A percentile compares a stretch with the other conserved stretches of the same genome.
Evolutionary conservation across 2,329 filamentous ascomycete genomes (phyloP).

Genomic region (Ceratocystis alfenasii): DNA sequence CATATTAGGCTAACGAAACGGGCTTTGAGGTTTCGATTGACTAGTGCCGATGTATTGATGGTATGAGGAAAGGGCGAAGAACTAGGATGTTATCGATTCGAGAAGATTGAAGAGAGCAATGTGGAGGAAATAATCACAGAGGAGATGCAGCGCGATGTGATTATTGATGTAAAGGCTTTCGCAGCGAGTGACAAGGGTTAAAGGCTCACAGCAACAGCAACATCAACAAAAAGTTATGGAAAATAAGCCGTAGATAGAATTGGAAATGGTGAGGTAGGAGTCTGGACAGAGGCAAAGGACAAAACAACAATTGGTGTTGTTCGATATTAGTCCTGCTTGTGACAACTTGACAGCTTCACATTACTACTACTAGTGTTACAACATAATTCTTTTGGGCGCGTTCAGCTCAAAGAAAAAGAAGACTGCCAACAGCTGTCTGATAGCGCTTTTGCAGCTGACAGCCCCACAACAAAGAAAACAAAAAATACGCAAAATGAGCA

Average conservation of each 20-base stretch:
- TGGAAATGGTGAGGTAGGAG: not conserved
- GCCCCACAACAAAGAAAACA: constrained; percentile 28
- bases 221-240: not conserved
- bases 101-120: not conserved
- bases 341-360: constrained; percentile 10
- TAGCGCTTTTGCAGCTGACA: not conserved
- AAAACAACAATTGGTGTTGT: not conserved
- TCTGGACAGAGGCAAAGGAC: not conserved
- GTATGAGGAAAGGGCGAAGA: not conserved
- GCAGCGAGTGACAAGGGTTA: not conserved
- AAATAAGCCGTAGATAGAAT: not conserved
- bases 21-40: not conserved
- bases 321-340: not conserved
- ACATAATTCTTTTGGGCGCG: constrained; percentile 4
- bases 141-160: not conserved
- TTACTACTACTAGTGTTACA: not conserved
- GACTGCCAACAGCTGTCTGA: not conserved
- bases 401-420: not conserved
- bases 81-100: not conserved
- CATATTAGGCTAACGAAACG: constrained; percentile 5
- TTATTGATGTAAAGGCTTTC: not conserved
- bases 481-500: constrained; percentile 25
- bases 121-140: not conserved
- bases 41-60: not conserved
- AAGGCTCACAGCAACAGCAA: not conserved